Percentiles rank a stretch among this genome's conserved stretches.
phyloP scores from a whole-genome alignment of 2,329 filamentous ascomycete genomes.

The Neofusicoccum sp. region DNA sequence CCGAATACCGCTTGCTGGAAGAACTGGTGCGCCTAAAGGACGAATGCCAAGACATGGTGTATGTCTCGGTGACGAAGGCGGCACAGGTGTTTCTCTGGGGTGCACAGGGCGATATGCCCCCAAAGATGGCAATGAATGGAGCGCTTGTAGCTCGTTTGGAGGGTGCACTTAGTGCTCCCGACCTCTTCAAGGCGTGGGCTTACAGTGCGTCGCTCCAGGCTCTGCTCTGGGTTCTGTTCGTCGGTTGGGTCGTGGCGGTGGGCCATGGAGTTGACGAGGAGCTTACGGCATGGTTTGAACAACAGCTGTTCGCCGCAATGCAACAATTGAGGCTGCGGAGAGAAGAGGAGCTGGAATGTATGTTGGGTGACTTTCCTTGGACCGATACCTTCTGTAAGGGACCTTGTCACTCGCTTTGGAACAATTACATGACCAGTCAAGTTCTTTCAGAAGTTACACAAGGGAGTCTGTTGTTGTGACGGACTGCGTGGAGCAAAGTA shows the following conservation, averaged over 20 bases:
- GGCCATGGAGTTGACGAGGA: neutral
- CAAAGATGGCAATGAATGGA: neutral
- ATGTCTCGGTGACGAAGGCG: neutral
- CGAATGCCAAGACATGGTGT: neutral
- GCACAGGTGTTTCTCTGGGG: neutral
- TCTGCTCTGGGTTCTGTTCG: neutral
- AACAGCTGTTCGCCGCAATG: neutral
- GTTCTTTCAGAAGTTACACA: neutral
- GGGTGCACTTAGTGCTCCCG: neutral
- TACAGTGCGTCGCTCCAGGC: neutral
- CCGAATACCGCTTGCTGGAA: neutral
- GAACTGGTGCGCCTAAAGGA: neutral
- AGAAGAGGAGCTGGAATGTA: neutral
- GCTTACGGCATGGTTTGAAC: neutral
- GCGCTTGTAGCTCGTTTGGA: neutral
- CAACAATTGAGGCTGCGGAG: neutral
- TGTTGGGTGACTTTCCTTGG: neutral
- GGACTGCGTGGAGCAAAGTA: no score
- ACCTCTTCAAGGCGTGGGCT: neutral
- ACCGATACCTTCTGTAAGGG: neutral
- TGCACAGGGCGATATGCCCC: neutral
- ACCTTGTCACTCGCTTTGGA: neutral
- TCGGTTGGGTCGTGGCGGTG: neutral
- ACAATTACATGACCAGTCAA: neutral
- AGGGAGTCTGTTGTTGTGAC: no score